Percentiles rank a stretch among this genome's conserved stretches.
These are phyloP conservation scores for Diversispora epigaea DNA, from an alignment of 192 early-diverging fungal species.

Conservation along the genomic window DNA sequence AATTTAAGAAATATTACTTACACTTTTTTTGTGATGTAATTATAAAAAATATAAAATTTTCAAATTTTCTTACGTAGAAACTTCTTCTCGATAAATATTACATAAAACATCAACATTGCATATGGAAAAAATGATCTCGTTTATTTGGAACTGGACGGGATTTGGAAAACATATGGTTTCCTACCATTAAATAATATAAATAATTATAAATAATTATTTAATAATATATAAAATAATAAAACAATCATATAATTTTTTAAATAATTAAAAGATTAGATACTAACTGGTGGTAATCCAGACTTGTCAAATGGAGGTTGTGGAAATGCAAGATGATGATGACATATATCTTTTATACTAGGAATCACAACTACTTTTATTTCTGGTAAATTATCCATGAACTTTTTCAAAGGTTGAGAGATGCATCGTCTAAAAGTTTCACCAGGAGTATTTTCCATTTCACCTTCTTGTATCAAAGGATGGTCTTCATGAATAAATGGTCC, in stretches of 20 bases:
- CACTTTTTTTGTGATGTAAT: too few relatives aligned
- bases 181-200: too few relatives aligned
- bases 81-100: too few relatives aligned
- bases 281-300: not conserved
- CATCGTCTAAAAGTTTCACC: constrained; percentile 64
- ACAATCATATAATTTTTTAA: not conserved
- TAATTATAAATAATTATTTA: too few relatives aligned
- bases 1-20: too few relatives aligned
- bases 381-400: constrained; percentile 6
- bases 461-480: constrained; percentile 37
- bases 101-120: too few relatives aligned
- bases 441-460: constrained; percentile 53
- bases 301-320: constrained; percentile 70
- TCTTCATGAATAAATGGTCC: constrained; percentile 67
- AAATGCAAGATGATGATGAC: constrained; percentile 72
- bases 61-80: too few relatives aligned
- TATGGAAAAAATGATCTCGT: too few relatives aligned
- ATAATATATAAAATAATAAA: too few relatives aligned
- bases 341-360: constrained; percentile 75
- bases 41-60: too few relatives aligned
- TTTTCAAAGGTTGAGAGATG: constrained; percentile 41
- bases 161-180: too few relatives aligned
- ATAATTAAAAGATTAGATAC: constrained; percentile 19
- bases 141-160: too few relatives aligned
- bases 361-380: constrained; percentile 63